phyloP scores from a whole-genome alignment of 179 eudicot species.

The Spinacia oleracea region DNA sequence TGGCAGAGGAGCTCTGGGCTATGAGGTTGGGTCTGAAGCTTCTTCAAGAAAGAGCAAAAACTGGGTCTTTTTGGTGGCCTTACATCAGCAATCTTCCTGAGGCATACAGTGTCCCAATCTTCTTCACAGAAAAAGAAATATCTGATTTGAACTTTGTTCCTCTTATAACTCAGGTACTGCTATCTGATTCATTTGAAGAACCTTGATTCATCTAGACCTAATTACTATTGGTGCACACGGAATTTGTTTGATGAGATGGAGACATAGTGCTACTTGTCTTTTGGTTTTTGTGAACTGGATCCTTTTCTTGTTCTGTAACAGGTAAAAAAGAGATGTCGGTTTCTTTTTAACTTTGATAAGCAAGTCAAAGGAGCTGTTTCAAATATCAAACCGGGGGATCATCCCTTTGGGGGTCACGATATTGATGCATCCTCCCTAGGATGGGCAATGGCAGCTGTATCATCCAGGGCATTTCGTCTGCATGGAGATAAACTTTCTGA shows the following conservation, averaged over 20 bases:
- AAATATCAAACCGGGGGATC: slow-evolving; percentile 48
- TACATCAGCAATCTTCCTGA: slow-evolving; percentile 97
- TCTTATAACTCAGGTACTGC: slow-evolving; percentile 72
- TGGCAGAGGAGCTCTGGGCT: slow-evolving; percentile 99
- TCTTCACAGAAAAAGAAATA: slow-evolving; percentile 88
- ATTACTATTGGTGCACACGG: not conserved
- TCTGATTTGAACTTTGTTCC: slow-evolving; percentile 89
- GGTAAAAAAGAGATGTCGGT: slow-evolving; percentile 93
- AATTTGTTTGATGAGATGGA: not conserved
- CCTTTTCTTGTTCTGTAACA: slow-evolving; percentile 24
- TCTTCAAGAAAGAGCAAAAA: slow-evolving; percentile 82
- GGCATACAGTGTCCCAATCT: slow-evolving; percentile 81
- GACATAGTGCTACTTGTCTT: not conserved
- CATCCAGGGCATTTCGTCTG: slow-evolving; percentile 92
- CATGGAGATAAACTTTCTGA: slow-evolving; percentile 51
- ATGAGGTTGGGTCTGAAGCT: slow-evolving; percentile 88
- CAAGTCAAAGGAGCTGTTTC: slow-evolving; percentile 54
- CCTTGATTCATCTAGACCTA: not conserved
- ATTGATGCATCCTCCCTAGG: slow-evolving; percentile 86
- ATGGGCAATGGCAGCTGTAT: slow-evolving; percentile 97
- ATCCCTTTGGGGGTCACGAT: slow-evolving; percentile 84
- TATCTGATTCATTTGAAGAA: not conserved
- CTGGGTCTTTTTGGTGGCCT: slow-evolving; percentile 96
- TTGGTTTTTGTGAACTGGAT: not conserved
- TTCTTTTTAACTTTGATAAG: slow-evolving; percentile 83